Percentiles rank a stretch among this genome's conserved stretches.
Evolutionary conservation across 768 basidiomycete species (phyloP).

Genomic region (Lenzites betulinus): DNA sequence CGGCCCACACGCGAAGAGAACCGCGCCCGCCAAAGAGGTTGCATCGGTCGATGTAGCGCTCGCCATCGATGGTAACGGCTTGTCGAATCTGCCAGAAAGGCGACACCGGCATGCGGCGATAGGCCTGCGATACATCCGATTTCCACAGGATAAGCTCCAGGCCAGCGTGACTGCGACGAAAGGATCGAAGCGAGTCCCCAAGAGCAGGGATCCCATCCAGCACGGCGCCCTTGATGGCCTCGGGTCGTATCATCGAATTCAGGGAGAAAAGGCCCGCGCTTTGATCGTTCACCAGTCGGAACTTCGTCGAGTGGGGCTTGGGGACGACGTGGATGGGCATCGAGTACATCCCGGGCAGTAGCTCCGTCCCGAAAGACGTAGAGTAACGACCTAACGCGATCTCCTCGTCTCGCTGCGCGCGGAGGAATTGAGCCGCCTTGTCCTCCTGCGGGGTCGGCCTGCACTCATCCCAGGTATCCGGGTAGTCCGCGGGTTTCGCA

Average conservation of each 20-base stretch:
- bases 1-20: conserved; percentile 30
- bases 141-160: conserved; percentile 21
- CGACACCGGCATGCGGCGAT: conserved; percentile 28
- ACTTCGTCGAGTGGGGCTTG: conserved; percentile 36
- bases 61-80: conserved; percentile 33
- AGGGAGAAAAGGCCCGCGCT: conserved; percentile 35
- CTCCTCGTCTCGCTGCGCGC: conserved; percentile 23
- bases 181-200: conserved; percentile 34
- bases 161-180: background rate
- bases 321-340: conserved; percentile 44
- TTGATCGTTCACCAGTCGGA: conserved; percentile 43
- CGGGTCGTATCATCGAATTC: no score
- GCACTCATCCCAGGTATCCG: conserved; percentile 22
- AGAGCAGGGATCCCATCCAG: no score
- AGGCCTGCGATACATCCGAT: conserved; percentile 29
- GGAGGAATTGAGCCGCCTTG: background rate
- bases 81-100: conserved; percentile 38
- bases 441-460: background rate
- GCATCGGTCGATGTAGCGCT: conserved; percentile 34
- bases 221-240: no score
- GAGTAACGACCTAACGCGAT: conserved; percentile 22
- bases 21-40: conserved; percentile 37
- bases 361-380: conserved; percentile 33
- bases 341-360: no score
- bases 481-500: conserved; percentile 36